Conservation (phyloP, 2,329 filamentous ascomycete species). For the Phaeoacremonium minimum region DNA sequence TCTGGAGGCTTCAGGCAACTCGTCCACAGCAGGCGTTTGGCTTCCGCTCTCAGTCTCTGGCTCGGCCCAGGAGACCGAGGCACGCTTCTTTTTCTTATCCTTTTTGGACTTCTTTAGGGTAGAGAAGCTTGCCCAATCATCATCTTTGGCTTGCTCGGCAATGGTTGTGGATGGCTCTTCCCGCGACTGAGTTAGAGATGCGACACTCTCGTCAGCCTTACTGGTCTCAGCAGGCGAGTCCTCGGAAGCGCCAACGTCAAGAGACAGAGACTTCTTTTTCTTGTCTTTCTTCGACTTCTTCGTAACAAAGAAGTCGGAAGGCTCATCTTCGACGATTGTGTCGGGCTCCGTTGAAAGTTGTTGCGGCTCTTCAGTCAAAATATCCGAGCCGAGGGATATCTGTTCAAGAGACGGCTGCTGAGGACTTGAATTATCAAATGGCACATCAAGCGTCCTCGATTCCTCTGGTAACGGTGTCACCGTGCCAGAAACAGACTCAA, state of each 20-base stretch:
- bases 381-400: background rate
- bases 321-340: background rate
- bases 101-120: slow-evolving; percentile 22
- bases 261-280: background rate
- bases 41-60: slow-evolving; percentile 6
- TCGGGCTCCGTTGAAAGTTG: background rate
- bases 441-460: background rate
- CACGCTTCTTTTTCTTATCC: slow-evolving; percentile 29
- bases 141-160: slow-evolving; percentile 10
- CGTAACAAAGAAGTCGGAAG: background rate
- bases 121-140: slow-evolving; percentile 16
- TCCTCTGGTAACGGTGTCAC: slow-evolving; percentile 1
- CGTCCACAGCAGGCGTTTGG: slow-evolving; percentile 5
- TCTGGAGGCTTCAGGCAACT: slow-evolving; percentile 6
- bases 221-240: background rate
- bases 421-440: no score
- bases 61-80: slow-evolving; percentile 11
- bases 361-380: background rate
- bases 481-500: slow-evolving; percentile 1
- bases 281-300: slow-evolving; percentile 4
- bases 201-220: slow-evolving; percentile 2
- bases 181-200: background rate
- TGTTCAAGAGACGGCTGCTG: background rate
- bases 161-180: background rate
- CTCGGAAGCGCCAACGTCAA: background rate